Base-by-base conservation (phyloP, 768 basidiomycete genomes). In the Phlebiopsis flavidoalba region DNA sequence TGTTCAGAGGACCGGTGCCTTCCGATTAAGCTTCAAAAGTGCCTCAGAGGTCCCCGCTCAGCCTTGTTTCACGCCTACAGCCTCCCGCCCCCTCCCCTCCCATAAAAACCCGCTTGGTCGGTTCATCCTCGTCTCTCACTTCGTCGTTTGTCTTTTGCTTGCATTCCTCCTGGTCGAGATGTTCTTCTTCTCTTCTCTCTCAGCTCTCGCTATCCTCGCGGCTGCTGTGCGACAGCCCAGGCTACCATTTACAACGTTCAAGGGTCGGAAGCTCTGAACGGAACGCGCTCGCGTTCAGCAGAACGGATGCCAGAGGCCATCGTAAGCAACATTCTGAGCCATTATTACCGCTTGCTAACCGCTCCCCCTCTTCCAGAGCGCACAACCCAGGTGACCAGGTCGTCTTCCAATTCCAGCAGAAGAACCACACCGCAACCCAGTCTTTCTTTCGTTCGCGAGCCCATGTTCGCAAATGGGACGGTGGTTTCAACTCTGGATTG, bases 401-500 rank as follows among this genome's bases (percentile, higher is more conserved):
- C 52, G 76, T 82, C 60, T 87, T 85, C 75, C 79, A 80, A 61
- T 87, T 85, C 74, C 72, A 80, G 60, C 79, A 81, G 46, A 83
- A 74, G 66, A 84, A 85, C 71, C 71, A 74, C 64, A 69, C 73
- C 5, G 73, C 68, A 17, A 71, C 71, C 33, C 73, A 73, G 64
- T 72, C 70, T 2, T n/a, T n/a, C n/a, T n/a, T n/a, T 72, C 72
- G 11, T 74, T 77, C 56, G 69, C 70, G 0, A 61, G 66, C 63
- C 85, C 85, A n/a, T 87, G 85, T 69, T 76, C 79, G 46, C 68
- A 61, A 57, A 77, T 78, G 57, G n/a, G 76, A 78, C 4, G 81
- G 80, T 43, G 85, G 84, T 22, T 75, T 85, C 64, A 73, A 79
- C 65, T 83, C 83, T 59, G 83, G 81, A 66, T 87, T 85, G 83